Evolutionary conservation across 768 basidiomycete genomes (phyloP), one percentile per base, ranked within the genome.

Genomic region (Boletus coccyginus): DNA sequence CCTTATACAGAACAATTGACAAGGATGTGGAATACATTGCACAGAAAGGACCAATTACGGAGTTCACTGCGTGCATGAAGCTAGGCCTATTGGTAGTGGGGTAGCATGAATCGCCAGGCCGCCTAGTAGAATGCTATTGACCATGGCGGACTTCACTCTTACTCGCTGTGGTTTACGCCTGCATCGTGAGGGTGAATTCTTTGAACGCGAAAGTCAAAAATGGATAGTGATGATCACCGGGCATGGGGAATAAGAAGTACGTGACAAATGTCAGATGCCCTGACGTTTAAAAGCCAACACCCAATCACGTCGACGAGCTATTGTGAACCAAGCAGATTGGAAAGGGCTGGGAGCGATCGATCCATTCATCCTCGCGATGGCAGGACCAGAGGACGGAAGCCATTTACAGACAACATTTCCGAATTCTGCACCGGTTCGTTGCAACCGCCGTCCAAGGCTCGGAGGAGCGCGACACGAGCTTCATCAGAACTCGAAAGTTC

Each of bases 281-380:
- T 49, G 54, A 57, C 55, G 48, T 56, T 61, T 62, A 21, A 61
- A 55, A 57, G 51, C 49, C 21, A 21, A 32, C 32, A 29, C 8
- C 4, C 8, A 13, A 42, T 65, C 68, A 69, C 68, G 68, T 69
- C 70, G 40, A 35, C 35, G 11, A 43, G 24, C 7, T 12, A 40
- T 50, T 8, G 27, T 12, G 7, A 50, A 50, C 12, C 17, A 27
- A 6, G 8, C 21, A 21, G 21, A 2, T 21, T 21, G 21, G 21
- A 2, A 21, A 21, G 21, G n/a, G n/a, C n/a, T n/a, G n/a, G n/a
- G 21, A 21, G 21, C 21, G 21, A 21, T 21, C 21, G 21, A 21
- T 21, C 21, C 21, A 21, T 21, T 21, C 21, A 21, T 21, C 21
- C 21, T 49, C 42, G 24, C 12, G 12, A n/a, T 33, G 45, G 11